Evolutionary conservation across 805 yeast species (phyloP).

Genomic region (Diddensiella caesifluorescens): DNA sequence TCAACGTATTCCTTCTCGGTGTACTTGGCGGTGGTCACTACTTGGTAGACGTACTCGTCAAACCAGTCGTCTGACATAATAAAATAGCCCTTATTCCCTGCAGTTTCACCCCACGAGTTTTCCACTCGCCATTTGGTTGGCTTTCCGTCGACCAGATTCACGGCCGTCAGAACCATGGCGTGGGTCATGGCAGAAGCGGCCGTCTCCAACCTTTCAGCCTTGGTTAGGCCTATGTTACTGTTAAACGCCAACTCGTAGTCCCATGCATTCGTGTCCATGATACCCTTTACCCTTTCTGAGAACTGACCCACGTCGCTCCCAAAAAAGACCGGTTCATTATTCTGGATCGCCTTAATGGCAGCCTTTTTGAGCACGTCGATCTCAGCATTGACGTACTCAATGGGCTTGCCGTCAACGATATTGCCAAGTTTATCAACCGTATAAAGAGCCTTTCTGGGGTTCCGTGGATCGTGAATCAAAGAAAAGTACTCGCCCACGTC

Average conservation of each 20-base stretch:
- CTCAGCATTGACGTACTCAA: conserved; percentile 67
- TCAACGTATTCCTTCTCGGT: conserved; percentile 37
- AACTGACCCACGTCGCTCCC: conserved; percentile 85
- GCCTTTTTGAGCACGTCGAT: conserved; percentile 53
- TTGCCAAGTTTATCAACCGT: conserved; percentile 75
- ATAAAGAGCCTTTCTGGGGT: conserved; percentile 56
- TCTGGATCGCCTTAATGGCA: conserved; percentile 63
- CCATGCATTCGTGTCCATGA: conserved; percentile 64
- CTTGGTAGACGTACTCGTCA: conserved; percentile 69
- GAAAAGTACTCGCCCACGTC: conserved; percentile 55
- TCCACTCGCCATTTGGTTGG: conserved; percentile 70
- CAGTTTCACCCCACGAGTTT: conserved; percentile 70
- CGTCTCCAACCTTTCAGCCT: conserved; percentile 65
- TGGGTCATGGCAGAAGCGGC: conserved; percentile 81
- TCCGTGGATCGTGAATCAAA: conserved; percentile 78
- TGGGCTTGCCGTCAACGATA: conserved; percentile 53
- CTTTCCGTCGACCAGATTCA: conserved; percentile 62
- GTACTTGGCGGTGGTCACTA: conserved; percentile 54
- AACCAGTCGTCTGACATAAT: conserved; percentile 70
- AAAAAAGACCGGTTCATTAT: conserved; percentile 77
- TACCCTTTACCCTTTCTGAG: conserved; percentile 56
- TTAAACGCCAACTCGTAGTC: conserved; percentile 47
- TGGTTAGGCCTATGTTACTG: conserved; percentile 42
- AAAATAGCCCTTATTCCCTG: conserved; percentile 63
- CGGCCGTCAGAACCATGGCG: conserved; percentile 83